Evolutionary conservation across 768 basidiomycete genomes (phyloP).

Genomic region (Ramaria sp.): DNA sequence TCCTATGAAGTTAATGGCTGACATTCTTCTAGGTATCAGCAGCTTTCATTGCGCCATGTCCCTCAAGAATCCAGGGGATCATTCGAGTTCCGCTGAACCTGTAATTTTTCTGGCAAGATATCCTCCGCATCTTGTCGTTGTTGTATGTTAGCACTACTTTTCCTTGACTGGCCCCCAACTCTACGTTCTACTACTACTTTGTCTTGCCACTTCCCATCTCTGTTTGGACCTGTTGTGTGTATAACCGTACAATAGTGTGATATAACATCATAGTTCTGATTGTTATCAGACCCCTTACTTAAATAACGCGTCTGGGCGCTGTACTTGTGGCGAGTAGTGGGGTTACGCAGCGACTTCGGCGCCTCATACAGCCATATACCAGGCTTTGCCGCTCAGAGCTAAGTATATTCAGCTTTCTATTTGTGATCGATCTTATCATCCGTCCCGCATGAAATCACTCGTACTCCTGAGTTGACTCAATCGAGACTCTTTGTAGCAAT

Average conservation of each 20-base stretch:
- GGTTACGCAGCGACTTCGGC: too few relatives aligned
- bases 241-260: neutral
- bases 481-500: too few relatives aligned
- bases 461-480: too few relatives aligned
- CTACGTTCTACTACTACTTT: neutral
- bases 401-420: too few relatives aligned
- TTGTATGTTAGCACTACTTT: neutral
- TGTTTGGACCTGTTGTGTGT: neutral
- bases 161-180: neutral
- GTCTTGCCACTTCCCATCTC: neutral
- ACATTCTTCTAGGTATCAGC: slow-evolving; percentile 62
- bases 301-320: too few relatives aligned
- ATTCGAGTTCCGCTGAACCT: slow-evolving; percentile 70
- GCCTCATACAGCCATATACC: too few relatives aligned
- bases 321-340: too few relatives aligned
- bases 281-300: too few relatives aligned
- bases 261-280: too few relatives aligned
- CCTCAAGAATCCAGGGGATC: slow-evolving; percentile 62
- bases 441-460: too few relatives aligned
- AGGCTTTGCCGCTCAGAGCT: too few relatives aligned
- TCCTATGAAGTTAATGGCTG: slow-evolving; percentile 7
- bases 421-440: too few relatives aligned
- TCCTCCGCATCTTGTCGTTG: neutral
- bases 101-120: neutral
- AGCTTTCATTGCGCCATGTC: slow-evolving; percentile 72